Evolutionary conservation across 495 filamentous ascomycete species (phyloP), one percentile per base, ranked within the genome.

Genomic region (Evansstolkia leycettana): DNA sequence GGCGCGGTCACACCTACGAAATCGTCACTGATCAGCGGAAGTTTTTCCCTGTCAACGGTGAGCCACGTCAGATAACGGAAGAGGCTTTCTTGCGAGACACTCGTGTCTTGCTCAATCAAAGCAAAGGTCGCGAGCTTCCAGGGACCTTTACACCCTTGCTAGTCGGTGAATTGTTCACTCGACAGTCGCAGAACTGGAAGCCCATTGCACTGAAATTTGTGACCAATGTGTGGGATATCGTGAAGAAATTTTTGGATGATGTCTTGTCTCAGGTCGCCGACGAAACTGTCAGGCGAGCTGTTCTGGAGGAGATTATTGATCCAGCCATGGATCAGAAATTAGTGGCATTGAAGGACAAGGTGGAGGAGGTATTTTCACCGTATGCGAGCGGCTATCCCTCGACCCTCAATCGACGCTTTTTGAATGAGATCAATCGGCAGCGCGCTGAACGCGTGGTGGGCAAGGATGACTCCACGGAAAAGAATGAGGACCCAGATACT

Each of bases 61-160:
- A 29, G 44, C 30, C 17, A 25, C 10, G 48, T 58, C 16, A n/a
- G n/a, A n/a, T n/a, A n/a, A 58, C 53, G 2, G 52, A 58, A 38
- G 46, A 50, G 17, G 40, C 65, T 15, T 67, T 58, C 39, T 42
- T 67, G 9, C 28, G 54, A 20, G 47, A 60, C 31, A 61, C 69
- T 14, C 33, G 49, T 17, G 25, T 51, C 0, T 51, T 70, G 1
- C 52, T 73, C 31, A 40, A 54, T 29, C 46, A 44, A 30, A 65
- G 50, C 6, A 54, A 57, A 11, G 61, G 62, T 8, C 45, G 64
- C 17, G 70, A 75, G 37, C 43, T 76, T 9, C 67, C 67, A 5
- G 66, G 69, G 12, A 62, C 57, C 9, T 70, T 65, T 45, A 72
- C 70, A 46, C 65, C 66, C 10, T 47, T 69, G 26, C 50, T 76